Base-by-base conservation (phyloP, 192 early-diverging fungal species). In the Thamnidium elegans region DNA sequence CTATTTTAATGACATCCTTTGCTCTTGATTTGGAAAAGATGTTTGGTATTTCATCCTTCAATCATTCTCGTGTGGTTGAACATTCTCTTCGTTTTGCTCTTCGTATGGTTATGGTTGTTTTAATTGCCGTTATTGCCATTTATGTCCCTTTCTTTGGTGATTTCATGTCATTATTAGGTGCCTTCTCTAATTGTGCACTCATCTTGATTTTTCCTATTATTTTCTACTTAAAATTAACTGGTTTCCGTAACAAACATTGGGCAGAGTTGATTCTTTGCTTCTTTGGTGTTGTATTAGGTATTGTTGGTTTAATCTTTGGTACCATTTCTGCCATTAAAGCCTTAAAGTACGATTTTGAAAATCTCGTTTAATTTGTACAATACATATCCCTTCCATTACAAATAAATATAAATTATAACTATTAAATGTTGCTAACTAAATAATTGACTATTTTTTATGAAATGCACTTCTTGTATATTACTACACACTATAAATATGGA, bases 81-180 rank as follows among this genome's bases (percentile, higher is more conserved):
- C 84, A 82, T 45, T 50, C 70, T 0, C 69, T 83, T 36, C 85
- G 83, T 3, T 51, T 81, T 7, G 36, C 78, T 0, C 79, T 85
- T 44, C 80, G 92, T 43, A 66, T 76, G 19, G 55, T 65, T 7
- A 78, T 91, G 8, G 75, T 89, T 15, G 74, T 78, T 1, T 17
- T 78, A 0, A 73, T 87, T n/a, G 77, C 78, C 15, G 78, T 75
- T 0, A 70, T 90, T 30, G 83, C 90, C 3, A 69, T 89, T 21
- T 84, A 78, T 23, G 80, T 92, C 14, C 89, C 90, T 7, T 90
- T 78, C 74, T 92, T 94, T 70, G 77, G 89, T 9, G 92, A 92
- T 68, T 79, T 91, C 30, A 79, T 94, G 76, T 79, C 83, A 14
- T 79, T 94, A 2, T 73, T 94, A 58, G 91, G 92, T 31, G 84